phyloP scores from a whole-genome alignment of 2,329 filamentous ascomycete species.

The Epichloe bromicola region DNA sequence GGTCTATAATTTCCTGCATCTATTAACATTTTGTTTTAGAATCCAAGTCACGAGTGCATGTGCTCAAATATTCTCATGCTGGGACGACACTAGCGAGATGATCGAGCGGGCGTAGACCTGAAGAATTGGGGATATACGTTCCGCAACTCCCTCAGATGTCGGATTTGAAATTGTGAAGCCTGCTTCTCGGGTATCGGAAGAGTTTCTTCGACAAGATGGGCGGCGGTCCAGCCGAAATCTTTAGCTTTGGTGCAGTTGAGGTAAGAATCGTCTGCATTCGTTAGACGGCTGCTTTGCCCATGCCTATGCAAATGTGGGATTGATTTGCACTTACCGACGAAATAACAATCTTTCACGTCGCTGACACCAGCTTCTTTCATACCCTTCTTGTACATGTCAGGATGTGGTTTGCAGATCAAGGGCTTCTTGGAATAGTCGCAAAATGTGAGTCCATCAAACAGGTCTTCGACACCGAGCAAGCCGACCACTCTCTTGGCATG shows the following conservation, averaged over 20 bases:
- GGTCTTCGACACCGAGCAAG: slow-evolving; percentile 68
- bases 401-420: slow-evolving; percentile 77
- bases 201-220: slow-evolving; percentile 71
- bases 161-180: slow-evolving; percentile 64
- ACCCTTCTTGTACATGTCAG: slow-evolving; percentile 74
- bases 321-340: slow-evolving; percentile 57
- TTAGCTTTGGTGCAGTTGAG: slow-evolving; percentile 68
- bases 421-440: slow-evolving; percentile 71
- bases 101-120: slow-evolving; percentile 34
- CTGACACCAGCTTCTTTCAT: slow-evolving; percentile 71
- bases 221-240: slow-evolving; percentile 72
- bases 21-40: not conserved
- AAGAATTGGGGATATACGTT: slow-evolving; percentile 75
- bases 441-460: slow-evolving; percentile 90
- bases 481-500: slow-evolving; percentile 74
- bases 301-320: not conserved
- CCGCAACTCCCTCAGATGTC: slow-evolving; percentile 62
- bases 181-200: slow-evolving; percentile 48
- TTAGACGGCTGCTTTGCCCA: not conserved
- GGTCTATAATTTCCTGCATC: not conserved
- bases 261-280: slow-evolving; percentile 62
- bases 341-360: slow-evolving; percentile 64
- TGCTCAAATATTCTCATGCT: not conserved
- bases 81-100: not conserved
- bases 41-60: not conserved